phyloP scores from a whole-genome alignment of 257 asterid species.

The Primulina huaijiensis region DNA sequence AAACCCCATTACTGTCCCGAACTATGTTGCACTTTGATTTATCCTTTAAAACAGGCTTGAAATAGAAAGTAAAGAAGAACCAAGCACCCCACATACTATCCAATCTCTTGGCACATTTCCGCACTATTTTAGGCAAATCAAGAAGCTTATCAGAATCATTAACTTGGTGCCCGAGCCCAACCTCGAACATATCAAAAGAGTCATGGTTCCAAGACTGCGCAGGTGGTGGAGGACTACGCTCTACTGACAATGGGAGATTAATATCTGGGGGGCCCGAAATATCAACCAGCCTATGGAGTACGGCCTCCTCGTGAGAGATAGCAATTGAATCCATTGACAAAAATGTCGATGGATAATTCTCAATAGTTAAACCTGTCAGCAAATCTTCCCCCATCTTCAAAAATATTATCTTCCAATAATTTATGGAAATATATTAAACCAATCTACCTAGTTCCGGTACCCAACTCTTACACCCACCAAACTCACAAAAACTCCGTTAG shows the following conservation, averaged over 20 bases:
- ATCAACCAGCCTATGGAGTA: slow-evolving; percentile 37
- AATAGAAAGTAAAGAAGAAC: slow-evolving; percentile 56
- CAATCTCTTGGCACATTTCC: slow-evolving; percentile 44
- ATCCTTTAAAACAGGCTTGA: slow-evolving; percentile 52
- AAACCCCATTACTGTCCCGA: slow-evolving; percentile 43
- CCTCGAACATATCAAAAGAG: slow-evolving; percentile 47
- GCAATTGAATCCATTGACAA: slow-evolving; percentile 53
- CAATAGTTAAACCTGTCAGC: slow-evolving; percentile 39
- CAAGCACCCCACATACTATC: slow-evolving; percentile 65
- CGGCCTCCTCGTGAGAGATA: slow-evolving; percentile 39
- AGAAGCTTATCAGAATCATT: slow-evolving; percentile 37
- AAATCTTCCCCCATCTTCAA: slow-evolving; percentile 54
- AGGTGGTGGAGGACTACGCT: slow-evolving; percentile 49
- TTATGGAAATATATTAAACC: slow-evolving; percentile 13
- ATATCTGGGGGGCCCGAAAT: slow-evolving; percentile 57
- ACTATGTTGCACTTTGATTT: slow-evolving; percentile 42
- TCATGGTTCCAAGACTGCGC: slow-evolving; percentile 45
- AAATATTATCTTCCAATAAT: neutral
- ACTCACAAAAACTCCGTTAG: neutral
- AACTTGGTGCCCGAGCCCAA: slow-evolving; percentile 43
- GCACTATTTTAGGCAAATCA: slow-evolving; percentile 41
- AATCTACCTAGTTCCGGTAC: slow-evolving; percentile 4
- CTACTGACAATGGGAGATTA: slow-evolving; percentile 47
- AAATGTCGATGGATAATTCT: slow-evolving; percentile 55
- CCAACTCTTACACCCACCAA: slow-evolving; percentile 20